These are phyloP conservation scores for Starmerella khaoyaiensis DNA, from an alignment of 805 yeast genomes.

Conservation along the genomic window DNA sequence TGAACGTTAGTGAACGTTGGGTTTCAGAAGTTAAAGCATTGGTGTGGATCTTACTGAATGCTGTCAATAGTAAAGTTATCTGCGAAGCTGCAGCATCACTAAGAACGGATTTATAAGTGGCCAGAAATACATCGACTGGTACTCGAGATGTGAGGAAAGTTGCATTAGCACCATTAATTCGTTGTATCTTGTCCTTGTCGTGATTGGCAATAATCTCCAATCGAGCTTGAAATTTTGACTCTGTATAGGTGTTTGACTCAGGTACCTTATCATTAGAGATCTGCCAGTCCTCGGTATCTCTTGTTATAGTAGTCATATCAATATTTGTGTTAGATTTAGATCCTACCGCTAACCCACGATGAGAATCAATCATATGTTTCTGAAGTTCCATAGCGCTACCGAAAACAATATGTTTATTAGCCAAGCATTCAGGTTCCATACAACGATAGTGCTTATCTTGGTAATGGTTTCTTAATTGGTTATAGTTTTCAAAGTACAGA, in stretches of 20 bases:
- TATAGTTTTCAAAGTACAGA: conserved; percentile 66
- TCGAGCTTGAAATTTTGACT: conserved; percentile 19
- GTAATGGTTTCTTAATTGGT: conserved; percentile 64
- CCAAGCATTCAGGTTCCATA: conserved; percentile 62
- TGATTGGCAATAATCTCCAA: conserved; percentile 25
- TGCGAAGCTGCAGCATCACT: conserved; percentile 7
- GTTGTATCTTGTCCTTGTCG: conserved; percentile 23
- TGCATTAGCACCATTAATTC: conserved; percentile 17
- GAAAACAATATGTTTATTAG: conserved; percentile 84
- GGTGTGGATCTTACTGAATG: conserved; percentile 11
- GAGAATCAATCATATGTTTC: conserved; percentile 79
- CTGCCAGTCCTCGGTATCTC: neutral
- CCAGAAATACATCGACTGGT: conserved; percentile 18
- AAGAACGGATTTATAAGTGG: conserved; percentile 20
- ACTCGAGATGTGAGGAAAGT: conserved; percentile 18
- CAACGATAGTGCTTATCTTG: conserved; percentile 62
- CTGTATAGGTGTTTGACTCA: neutral
- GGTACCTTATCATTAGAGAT: neutral
- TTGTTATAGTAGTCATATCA: neutral
- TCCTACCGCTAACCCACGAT: conserved; percentile 44
- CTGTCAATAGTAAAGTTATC: conserved; percentile 18
- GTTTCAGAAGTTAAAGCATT: conserved; percentile 1
- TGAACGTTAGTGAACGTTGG: conserved; percentile 3
- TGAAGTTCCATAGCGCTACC: conserved; percentile 72
- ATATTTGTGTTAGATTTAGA: conserved; percentile 20